A percentile compares a stretch with the other conserved stretches of the same genome.
phyloP scores from a whole-genome alignment of 169 alveolate species.

The Cytauxzoon felis region DNA sequence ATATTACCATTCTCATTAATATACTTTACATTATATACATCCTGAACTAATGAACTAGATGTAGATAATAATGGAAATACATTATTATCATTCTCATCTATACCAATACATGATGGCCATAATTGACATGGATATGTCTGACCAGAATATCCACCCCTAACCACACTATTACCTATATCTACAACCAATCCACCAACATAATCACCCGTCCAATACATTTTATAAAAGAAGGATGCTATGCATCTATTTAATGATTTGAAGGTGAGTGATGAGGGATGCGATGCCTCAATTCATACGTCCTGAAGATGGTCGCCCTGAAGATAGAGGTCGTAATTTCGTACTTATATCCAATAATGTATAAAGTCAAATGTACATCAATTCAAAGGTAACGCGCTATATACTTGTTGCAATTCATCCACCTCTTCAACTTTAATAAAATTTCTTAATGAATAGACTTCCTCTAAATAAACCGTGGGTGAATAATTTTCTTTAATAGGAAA shows the following conservation, averaged over 20 bases:
- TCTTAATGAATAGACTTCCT: not conserved
- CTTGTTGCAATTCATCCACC: not conserved
- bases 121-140: conserved; percentile 13
- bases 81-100: conserved; percentile 13
- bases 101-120: conserved; percentile 44
- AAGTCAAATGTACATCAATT: not conserved
- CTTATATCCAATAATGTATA: not conserved
- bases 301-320: no score
- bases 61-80: conserved; percentile 39
- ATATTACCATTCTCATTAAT: not conserved
- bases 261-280: no score
- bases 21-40: conserved; percentile 11
- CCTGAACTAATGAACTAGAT: not conserved
- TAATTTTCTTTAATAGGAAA: not conserved
- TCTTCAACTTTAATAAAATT: not conserved
- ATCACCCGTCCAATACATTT: conserved; percentile 29
- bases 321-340: not conserved
- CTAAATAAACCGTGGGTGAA: not conserved
- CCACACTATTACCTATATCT: conserved; percentile 26
- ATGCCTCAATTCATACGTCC: no score
- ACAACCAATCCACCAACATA: conserved; percentile 40
- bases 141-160: conserved; percentile 35
- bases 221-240: no score
- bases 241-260: no score
- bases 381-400: not conserved